Evolutionary conservation across 768 basidiomycete genomes (phyloP).

Genomic region (Strobilomyces echinocephalus): DNA sequence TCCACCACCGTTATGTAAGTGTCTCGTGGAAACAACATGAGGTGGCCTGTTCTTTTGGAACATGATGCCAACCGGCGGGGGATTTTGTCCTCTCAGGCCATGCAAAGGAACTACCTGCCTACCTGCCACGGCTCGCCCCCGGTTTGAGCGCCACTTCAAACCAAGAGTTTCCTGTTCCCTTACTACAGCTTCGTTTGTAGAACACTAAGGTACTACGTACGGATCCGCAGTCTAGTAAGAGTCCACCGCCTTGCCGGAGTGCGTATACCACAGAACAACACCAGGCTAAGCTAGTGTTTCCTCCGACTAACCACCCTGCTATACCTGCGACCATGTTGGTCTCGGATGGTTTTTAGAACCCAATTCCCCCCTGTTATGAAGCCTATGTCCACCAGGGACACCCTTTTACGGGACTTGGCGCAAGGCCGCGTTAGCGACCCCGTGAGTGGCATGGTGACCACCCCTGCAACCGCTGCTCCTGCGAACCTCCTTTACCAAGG

Average conservation of each 20-base stretch:
- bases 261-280: too few species aligned
- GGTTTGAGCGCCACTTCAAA: neutral
- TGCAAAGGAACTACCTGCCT: neutral
- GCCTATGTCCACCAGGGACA: conserved; percentile 2
- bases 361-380: neutral
- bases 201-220: neutral
- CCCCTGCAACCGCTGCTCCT: too few species aligned
- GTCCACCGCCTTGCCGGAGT: neutral
- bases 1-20: neutral
- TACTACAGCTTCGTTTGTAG: conserved; percentile 4
- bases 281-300: too few species aligned
- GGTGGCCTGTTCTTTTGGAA: neutral
- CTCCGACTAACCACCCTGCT: neutral
- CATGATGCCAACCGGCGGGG: neutral
- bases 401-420: neutral
- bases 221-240: conserved; percentile 1
- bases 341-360: conserved; percentile 5
- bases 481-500: too few species aligned
- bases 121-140: neutral
- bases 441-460: neutral
- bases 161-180: neutral
- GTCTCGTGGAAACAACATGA: neutral
- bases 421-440: neutral
- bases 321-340: neutral
- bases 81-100: conserved; percentile 5